phyloP scores from a whole-genome alignment of 2,329 filamentous ascomycete species.

The Trichoderma guizhouense region DNA sequence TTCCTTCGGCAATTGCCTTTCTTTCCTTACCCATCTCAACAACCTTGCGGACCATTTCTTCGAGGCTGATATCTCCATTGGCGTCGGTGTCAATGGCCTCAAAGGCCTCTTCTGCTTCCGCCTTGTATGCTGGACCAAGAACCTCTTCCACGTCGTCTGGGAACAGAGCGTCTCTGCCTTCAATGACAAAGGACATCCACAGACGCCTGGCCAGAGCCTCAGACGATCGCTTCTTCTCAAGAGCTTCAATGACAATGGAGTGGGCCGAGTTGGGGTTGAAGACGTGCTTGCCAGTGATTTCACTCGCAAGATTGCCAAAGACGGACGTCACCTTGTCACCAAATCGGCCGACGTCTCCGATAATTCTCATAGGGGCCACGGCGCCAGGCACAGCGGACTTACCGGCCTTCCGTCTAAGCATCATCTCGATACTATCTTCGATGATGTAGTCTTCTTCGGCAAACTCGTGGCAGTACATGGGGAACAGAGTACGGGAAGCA shows the following conservation, averaged over 20 bases:
- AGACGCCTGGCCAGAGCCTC: conserved; percentile 92
- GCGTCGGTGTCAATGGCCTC: conserved; percentile 74
- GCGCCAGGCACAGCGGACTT: conserved; percentile 51
- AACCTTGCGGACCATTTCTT: conserved; percentile 90
- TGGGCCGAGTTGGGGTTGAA: conserved; percentile 91
- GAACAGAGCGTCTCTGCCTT: conserved; percentile 76
- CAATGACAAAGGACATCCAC: conserved; percentile 97
- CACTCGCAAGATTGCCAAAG: conserved; percentile 89
- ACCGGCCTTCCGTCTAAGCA: conserved; percentile 53
- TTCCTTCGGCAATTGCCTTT: conserved; percentile 84
- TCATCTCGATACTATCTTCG: conserved; percentile 74
- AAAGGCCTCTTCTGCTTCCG: conserved; percentile 85
- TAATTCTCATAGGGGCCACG: conserved; percentile 72
- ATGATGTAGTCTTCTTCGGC: conserved; percentile 89
- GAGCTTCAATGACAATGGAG: conserved; percentile 81
- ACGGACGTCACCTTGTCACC: conserved; percentile 92
- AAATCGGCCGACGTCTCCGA: conserved; percentile 73
- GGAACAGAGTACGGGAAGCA: conserved; percentile 82
- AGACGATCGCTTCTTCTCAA: conserved; percentile 78
- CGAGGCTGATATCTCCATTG: conserved; percentile 91
- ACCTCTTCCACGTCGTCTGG: conserved; percentile 84
- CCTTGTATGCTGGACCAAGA: conserved; percentile 68
- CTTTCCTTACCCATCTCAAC: conserved; percentile 80
- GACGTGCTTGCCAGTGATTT: conserved; percentile 92
- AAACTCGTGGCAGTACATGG: conserved; percentile 89